Evolutionary conservation across 106 monocot genomes (phyloP).

Genomic region (Phalaenopsis equestris): DNA sequence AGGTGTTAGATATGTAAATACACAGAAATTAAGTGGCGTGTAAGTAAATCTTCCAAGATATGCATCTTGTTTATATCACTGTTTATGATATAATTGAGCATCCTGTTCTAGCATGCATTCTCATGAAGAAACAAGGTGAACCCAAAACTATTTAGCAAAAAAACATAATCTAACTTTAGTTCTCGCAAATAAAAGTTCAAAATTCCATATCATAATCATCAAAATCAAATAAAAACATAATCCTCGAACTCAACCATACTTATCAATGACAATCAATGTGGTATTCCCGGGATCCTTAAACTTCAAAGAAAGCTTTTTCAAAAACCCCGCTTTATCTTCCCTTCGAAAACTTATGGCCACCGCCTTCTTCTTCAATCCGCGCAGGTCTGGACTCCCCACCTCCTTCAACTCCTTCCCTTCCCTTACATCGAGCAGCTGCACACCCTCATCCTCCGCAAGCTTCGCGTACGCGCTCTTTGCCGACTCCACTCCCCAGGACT

Average conservation of each 20-base stretch:
- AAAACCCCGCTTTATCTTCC: conserved; percentile 73
- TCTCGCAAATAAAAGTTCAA: background rate
- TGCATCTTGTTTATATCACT: background rate
- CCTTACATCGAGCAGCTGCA: conserved; percentile 90
- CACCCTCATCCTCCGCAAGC: conserved; percentile 50
- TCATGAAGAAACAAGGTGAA: background rate
- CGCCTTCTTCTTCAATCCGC: conserved; percentile 72
- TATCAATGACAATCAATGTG: conserved; percentile 86
- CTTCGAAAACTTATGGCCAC: conserved; percentile 48
- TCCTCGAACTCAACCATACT: conserved; percentile 34
- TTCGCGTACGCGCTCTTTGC: conserved; percentile 59
- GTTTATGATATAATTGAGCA: no score
- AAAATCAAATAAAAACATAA: background rate
- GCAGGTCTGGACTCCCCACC: conserved; percentile 68
- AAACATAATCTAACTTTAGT: no score
- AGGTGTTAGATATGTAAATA: no score
- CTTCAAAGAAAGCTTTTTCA: conserved; percentile 73
- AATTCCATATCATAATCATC: background rate
- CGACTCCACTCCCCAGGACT: conserved; percentile 55
- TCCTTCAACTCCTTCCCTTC: conserved; percentile 56
- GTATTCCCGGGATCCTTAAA: conserved; percentile 86
- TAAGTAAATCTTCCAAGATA: no score
- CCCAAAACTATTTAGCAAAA: background rate
- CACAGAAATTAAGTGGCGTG: no score
- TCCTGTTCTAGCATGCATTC: no score